phyloP scores from a whole-genome alignment of 2,329 filamentous ascomycete species.

The Torrubiella hemipterigena region DNA sequence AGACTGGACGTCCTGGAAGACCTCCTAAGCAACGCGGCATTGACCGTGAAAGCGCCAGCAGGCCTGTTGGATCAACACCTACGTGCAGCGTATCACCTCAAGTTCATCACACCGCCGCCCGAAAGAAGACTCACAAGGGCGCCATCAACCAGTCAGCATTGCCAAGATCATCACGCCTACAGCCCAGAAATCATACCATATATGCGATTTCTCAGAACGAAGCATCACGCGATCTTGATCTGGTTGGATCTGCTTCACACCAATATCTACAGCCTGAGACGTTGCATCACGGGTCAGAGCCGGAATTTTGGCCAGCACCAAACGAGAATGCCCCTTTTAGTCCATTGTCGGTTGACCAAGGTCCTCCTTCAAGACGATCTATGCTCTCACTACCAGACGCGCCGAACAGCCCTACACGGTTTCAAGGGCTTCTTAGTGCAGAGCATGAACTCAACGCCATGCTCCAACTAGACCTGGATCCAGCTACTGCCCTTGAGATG shows the following conservation, averaged over 20 bases:
- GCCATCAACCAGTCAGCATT: too few species aligned
- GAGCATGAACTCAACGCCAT: slow-evolving; percentile 8
- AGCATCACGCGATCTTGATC: slow-evolving; percentile 4
- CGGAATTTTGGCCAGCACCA: slow-evolving; percentile 6
- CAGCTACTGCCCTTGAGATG: slow-evolving; percentile 6
- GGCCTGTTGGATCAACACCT: too few species aligned
- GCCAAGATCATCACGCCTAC: not conserved
- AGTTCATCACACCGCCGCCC: too few species aligned
- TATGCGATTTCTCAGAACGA: not conserved
- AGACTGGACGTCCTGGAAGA: slow-evolving; percentile 10
- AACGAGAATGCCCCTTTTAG: slow-evolving; percentile 5
- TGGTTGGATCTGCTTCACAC: slow-evolving; percentile 1
- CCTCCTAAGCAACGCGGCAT: slow-evolving; percentile 8
- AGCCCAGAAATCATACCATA: slow-evolving; percentile 3
- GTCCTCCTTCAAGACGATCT: slow-evolving; percentile 4
- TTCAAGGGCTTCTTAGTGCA: slow-evolving; percentile 8
- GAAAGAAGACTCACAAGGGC: too few species aligned
- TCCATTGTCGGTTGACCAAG: slow-evolving; percentile 7
- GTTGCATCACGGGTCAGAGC: slow-evolving; percentile 5
- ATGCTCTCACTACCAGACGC: slow-evolving; percentile 6
- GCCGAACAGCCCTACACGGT: slow-evolving; percentile 7
- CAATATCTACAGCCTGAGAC: slow-evolving; percentile 1
- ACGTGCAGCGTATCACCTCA: too few species aligned
- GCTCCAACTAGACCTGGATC: slow-evolving; percentile 5
- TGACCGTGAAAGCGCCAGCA: too few species aligned